Percentiles rank a stretch among this genome's conserved stretches.
phyloP scores from a whole-genome alignment of 2,329 filamentous ascomycete genomes.

The Geoglossum cookeanum region DNA sequence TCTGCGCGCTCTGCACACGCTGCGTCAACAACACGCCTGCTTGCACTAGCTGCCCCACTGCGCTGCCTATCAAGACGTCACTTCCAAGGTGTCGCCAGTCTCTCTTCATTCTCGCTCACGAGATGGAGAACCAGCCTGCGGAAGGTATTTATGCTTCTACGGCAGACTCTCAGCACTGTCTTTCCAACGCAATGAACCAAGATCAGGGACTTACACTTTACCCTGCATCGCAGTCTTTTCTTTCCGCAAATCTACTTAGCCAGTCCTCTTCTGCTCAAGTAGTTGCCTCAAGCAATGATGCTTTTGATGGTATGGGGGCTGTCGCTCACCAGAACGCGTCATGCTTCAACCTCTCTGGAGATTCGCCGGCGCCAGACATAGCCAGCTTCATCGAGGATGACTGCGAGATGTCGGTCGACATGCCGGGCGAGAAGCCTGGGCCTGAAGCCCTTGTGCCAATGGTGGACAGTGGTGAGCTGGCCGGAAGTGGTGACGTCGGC shows the following conservation, averaged over 20 bases:
- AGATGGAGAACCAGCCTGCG: neutral
- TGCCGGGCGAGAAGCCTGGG: too few species aligned
- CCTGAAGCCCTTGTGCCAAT: too few species aligned
- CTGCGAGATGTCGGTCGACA: too few species aligned
- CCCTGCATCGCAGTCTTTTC: neutral
- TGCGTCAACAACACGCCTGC: neutral
- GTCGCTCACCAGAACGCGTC: too few species aligned
- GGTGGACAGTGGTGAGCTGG: too few species aligned
- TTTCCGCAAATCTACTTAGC: neutral
- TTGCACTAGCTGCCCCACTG: neutral
- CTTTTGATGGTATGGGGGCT: too few species aligned
- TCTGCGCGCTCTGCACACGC: neutral
- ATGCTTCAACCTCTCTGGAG: too few species aligned
- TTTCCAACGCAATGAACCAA: neutral
- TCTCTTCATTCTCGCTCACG: neutral
- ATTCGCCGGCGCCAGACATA: too few species aligned
- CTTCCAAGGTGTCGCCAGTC: neutral
- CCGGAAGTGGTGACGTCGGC: too few species aligned
- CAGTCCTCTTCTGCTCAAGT: neutral
- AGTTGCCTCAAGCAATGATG: neutral
- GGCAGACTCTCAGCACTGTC: neutral
- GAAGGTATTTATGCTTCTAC: slow-evolving; percentile 4
- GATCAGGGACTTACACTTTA: slow-evolving; percentile 3
- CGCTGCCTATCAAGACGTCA: neutral
- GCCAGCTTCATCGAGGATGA: too few species aligned